phyloP scores from a whole-genome alignment of 2,329 filamentous ascomycete species.

The Tympanopsis confertula region DNA sequence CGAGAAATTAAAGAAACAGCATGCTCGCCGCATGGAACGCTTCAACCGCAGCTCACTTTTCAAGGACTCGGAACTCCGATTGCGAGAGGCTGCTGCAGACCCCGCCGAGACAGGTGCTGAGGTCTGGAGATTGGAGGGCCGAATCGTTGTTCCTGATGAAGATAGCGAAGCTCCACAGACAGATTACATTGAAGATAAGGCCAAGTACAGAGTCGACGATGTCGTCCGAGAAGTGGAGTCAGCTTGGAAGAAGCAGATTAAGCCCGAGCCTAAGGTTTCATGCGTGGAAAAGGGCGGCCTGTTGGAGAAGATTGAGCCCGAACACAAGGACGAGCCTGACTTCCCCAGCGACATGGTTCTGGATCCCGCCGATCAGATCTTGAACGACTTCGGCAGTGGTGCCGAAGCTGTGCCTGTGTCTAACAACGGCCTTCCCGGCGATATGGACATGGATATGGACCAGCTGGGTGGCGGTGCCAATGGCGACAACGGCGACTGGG shows the following conservation, averaged over 20 bases:
- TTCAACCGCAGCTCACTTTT: slow-evolving; percentile 62
- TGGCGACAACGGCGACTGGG: slow-evolving; percentile 56
- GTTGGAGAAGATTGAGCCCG: slow-evolving; percentile 46
- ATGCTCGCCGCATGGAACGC: slow-evolving; percentile 64
- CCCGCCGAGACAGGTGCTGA: slow-evolving; percentile 49
- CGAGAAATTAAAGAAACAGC: slow-evolving; percentile 69
- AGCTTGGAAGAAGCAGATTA: slow-evolving; percentile 55
- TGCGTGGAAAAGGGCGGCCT: slow-evolving; percentile 71
- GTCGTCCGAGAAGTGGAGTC: slow-evolving; percentile 67
- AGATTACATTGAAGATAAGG: slow-evolving; percentile 23
- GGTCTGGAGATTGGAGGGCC: slow-evolving; percentile 52
- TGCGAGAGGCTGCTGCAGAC: slow-evolving; percentile 61
- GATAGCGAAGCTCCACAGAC: slow-evolving; percentile 33
- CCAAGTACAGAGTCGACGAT: slow-evolving; percentile 51
- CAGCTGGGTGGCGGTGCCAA: slow-evolving; percentile 24
- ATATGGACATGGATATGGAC: slow-evolving; percentile 43
- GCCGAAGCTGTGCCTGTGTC: slow-evolving; percentile 7
- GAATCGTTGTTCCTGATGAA: slow-evolving; percentile 16
- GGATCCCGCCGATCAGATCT: slow-evolving; percentile 7
- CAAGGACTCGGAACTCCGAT: slow-evolving; percentile 36
- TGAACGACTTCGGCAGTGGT: neutral
- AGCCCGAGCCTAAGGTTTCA: slow-evolving; percentile 50
- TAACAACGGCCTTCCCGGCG: slow-evolving; percentile 20
- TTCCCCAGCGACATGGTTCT: slow-evolving; percentile 8
- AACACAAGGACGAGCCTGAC: slow-evolving; percentile 18